Conservation (phyloP, 495 filamentous ascomycete genomes). For the Aspergillus funiculosus region DNA sequence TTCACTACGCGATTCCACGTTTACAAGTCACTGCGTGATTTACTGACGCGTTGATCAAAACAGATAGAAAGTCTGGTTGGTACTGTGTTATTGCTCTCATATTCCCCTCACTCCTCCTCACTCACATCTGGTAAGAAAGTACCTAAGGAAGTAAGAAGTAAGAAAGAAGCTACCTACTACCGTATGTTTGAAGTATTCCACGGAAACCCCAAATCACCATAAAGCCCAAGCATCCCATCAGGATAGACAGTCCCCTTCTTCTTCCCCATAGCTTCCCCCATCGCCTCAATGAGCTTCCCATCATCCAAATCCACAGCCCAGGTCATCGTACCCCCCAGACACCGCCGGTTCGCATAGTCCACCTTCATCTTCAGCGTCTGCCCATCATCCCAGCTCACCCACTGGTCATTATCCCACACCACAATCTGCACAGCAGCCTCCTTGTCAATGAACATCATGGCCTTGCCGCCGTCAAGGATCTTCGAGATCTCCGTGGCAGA, state of each 20-base stretch:
- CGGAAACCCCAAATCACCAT: background rate
- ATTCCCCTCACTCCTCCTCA: no score
- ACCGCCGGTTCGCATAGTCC: conserved; percentile 32
- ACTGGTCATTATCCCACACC: conserved; percentile 37
- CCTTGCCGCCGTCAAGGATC: conserved; percentile 5
- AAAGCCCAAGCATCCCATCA: background rate
- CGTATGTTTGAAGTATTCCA: background rate
- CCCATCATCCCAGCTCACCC: conserved; percentile 44
- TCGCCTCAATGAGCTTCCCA: conserved; percentile 2
- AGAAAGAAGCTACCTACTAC: no score
- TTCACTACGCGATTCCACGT: background rate
- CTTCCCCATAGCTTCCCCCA: conserved; percentile 10
- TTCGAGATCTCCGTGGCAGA: conserved; percentile 19
- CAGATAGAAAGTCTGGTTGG: no score
- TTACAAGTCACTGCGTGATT: no score
- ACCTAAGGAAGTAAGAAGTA: no score
- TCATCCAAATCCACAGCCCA: conserved; percentile 24
- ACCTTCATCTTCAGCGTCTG: conserved; percentile 37
- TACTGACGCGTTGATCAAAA: no score
- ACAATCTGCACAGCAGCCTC: conserved; percentile 32
- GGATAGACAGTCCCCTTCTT: background rate
- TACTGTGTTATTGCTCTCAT: no score
- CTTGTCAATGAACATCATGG: conserved; percentile 6
- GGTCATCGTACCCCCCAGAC: conserved; percentile 25
- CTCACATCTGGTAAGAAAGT: no score